A percentile compares a stretch with the other conserved stretches of the same genome.
phyloP scores from a whole-genome alignment of 805 yeast species.

The Candida tibetensis region DNA sequence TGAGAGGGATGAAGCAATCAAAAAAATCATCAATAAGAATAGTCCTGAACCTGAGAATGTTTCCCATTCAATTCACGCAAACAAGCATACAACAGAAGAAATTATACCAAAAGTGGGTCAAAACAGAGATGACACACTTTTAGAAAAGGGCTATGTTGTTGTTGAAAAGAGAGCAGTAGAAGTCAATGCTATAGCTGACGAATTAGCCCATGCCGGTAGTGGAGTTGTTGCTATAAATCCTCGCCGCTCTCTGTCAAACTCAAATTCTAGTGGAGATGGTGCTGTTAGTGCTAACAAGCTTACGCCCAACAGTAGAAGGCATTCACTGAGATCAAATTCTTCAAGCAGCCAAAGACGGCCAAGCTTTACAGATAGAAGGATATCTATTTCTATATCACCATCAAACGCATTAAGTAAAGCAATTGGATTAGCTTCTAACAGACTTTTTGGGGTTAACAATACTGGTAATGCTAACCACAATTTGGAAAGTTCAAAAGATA shows the following conservation, averaged over 20 bases:
- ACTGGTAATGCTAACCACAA: conserved; percentile 8
- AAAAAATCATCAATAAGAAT: conserved; percentile 40
- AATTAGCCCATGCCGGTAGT: conserved; percentile 63
- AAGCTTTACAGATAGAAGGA: conserved; percentile 59
- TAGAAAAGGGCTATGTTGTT: conserved; percentile 88
- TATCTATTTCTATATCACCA: conserved; percentile 72
- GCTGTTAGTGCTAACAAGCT: conserved; percentile 11
- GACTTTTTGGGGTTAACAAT: conserved; percentile 61
- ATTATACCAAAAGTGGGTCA: too few species aligned
- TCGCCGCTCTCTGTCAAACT: conserved; percentile 24
- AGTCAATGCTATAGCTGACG: conserved; percentile 94
- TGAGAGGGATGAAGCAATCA: conserved; percentile 43
- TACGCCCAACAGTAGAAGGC: conserved; percentile 21
- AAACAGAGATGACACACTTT: conserved; percentile 44
- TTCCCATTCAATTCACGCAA: conserved; percentile 14
- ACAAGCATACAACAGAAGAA: conserved; percentile 3
- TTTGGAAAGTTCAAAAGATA: conserved; percentile 13
- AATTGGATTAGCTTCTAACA: conserved; percentile 79
- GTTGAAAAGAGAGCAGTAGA: conserved; percentile 94
- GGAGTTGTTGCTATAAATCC: conserved; percentile 46
- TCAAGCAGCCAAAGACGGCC: conserved; percentile 57
- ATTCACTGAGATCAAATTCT: conserved; percentile 46
- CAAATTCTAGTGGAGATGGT: conserved; percentile 19
- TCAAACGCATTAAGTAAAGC: conserved; percentile 89
- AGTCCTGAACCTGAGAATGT: conserved; percentile 42